A percentile compares a stretch with the other conserved stretches of the same genome.
Evolutionary conservation across 306 rosid species (phyloP).

Genomic region (Chamaecrista fasciculata): DNA sequence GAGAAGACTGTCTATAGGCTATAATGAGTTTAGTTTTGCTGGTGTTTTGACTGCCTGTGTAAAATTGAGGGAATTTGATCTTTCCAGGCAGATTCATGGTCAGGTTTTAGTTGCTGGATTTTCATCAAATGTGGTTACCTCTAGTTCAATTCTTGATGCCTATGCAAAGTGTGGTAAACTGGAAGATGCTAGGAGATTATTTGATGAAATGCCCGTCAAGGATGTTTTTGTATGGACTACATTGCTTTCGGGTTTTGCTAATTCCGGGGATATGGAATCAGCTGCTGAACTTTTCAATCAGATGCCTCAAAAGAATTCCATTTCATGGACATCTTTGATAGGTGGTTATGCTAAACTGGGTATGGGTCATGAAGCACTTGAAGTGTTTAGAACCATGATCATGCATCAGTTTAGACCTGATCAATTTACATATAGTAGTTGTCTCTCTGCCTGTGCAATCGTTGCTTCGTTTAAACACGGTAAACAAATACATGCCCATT

Average conservation of each 20-base stretch:
- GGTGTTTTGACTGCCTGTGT: conserved; percentile 72
- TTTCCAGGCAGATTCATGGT: conserved; percentile 75
- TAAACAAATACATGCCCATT: conserved; percentile 60
- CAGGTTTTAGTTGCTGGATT: conserved; percentile 75
- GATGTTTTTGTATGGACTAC: conserved; percentile 81
- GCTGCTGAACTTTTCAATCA: conserved; percentile 54
- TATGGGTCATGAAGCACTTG: conserved; percentile 68
- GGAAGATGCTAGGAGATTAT: conserved; percentile 59
- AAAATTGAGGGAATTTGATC: conserved; percentile 51
- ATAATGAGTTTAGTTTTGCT: conserved; percentile 73
- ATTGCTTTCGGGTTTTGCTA: conserved; percentile 67
- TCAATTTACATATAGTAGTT: conserved; percentile 76
- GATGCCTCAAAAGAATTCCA: conserved; percentile 72
- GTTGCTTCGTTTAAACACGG: conserved; percentile 67
- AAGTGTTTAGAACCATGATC: conserved; percentile 60
- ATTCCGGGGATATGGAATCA: conserved; percentile 59
- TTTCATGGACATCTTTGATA: conserved; percentile 78
- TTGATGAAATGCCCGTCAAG: conserved; percentile 54
- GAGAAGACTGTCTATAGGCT: conserved; percentile 52
- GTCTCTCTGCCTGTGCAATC: conserved; percentile 72
- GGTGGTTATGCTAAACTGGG: conserved; percentile 68
- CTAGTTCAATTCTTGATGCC: conserved; percentile 70
- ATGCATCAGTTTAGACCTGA: conserved; percentile 52
- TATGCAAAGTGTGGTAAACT: conserved; percentile 71
- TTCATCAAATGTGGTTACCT: conserved; percentile 60